These are phyloP conservation scores for Boletus barrowsii DNA, from an alignment of 768 basidiomycete species.

Conservation along the genomic window DNA sequence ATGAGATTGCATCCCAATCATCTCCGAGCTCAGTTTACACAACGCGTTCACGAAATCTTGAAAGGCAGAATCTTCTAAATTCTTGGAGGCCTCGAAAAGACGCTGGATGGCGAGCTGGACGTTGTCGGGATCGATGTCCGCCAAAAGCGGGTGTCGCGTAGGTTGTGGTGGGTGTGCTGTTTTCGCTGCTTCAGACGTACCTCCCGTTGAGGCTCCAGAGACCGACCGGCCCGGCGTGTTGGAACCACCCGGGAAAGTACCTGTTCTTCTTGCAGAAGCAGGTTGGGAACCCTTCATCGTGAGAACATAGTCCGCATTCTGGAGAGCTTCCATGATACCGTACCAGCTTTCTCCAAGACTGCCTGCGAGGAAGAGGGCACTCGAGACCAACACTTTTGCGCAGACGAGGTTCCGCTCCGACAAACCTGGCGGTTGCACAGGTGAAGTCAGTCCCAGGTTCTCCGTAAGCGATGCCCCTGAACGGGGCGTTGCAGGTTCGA, in stretches of 20 bases:
- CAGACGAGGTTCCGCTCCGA: constrained; percentile 91
- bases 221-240: constrained; percentile 37
- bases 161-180: constrained; percentile 22
- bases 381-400: constrained; percentile 74
- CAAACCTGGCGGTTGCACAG: constrained; percentile 63
- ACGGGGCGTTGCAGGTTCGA: constrained; percentile 57
- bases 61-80: constrained; percentile 81
- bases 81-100: constrained; percentile 83
- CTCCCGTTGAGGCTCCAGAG: constrained; percentile 27
- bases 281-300: constrained; percentile 51
- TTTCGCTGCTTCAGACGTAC: constrained; percentile 15
- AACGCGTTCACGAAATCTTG: constrained; percentile 71
- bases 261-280: constrained; percentile 32
- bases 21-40: constrained; percentile 84
- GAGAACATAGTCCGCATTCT: constrained; percentile 93
- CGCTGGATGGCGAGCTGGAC: constrained; percentile 73
- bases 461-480: constrained; percentile 59
- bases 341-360: constrained; percentile 93
- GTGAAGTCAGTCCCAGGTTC: constrained; percentile 56
- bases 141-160: constrained; percentile 57
- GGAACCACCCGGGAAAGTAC: constrained; percentile 33
- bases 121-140: constrained; percentile 73
- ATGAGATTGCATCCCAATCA: constrained; percentile 84
- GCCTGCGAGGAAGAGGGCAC: constrained; percentile 78
- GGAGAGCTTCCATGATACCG: constrained; percentile 82